A percentile compares a stretch with the other conserved stretches of the same genome.
Conservation (phyloP, 257 asterid species). For the Solanum sejunctum region DNA sequence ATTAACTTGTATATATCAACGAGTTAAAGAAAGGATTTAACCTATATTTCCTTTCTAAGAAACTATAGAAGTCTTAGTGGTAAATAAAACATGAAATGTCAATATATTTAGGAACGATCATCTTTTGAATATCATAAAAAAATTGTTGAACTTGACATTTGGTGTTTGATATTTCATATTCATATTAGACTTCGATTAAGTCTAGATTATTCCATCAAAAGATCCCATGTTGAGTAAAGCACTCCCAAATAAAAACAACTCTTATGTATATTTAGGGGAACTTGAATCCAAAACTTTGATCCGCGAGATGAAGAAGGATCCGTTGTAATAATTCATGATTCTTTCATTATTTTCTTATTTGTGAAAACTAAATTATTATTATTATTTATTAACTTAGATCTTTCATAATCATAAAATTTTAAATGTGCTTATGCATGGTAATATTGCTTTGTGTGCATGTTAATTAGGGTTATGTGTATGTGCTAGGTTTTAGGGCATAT, state of each 20-base stretch:
- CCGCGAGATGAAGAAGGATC: neutral
- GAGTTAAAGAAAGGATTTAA: neutral
- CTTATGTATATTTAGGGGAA: neutral
- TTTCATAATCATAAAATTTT: neutral
- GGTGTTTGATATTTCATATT: neutral
- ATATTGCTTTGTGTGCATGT: neutral
- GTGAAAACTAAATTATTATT: neutral
- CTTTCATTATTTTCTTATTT: neutral
- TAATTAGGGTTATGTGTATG: neutral
- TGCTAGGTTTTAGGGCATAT: neutral
- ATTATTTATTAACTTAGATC: neutral
- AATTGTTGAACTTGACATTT: neutral
- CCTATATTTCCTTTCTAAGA: neutral
- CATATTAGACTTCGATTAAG: neutral
- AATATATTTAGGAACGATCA: neutral
- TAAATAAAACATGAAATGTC: neutral
- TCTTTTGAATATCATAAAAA: neutral
- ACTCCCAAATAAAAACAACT: neutral
- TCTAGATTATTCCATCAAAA: neutral
- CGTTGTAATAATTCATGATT: neutral
- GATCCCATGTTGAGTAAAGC: neutral
- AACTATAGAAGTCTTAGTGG: neutral
- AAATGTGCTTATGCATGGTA: neutral
- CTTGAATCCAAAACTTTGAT: neutral
- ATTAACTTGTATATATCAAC: neutral